Evolutionary conservation across 1,139 yeast genomes (phyloP).

Genomic region (Hansenula anomala): DNA sequence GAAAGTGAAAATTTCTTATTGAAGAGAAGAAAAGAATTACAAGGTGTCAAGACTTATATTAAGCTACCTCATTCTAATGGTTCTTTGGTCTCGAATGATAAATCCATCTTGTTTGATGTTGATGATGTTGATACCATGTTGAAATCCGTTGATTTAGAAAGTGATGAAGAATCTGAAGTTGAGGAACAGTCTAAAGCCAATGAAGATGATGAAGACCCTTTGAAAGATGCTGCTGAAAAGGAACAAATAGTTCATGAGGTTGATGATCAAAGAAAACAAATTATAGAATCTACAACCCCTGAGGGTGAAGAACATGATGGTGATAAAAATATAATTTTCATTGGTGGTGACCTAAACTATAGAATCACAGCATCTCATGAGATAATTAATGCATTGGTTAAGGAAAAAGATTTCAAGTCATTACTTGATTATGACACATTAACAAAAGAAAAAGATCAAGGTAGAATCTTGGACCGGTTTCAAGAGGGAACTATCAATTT

Average conservation of each 20-base stretch:
- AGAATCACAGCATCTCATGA: constrained; percentile 45
- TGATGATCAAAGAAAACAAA: no score
- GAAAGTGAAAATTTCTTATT: constrained; percentile 45
- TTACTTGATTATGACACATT: constrained; percentile 56
- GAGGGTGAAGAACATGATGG: background rate
- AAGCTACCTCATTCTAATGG: constrained; percentile 17
- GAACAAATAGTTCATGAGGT: background rate
- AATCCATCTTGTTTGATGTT: constrained; percentile 17
- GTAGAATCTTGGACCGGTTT: constrained; percentile 56
- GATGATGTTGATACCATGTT: constrained; percentile 14
- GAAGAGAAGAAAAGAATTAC: constrained; percentile 38
- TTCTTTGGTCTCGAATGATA: constrained; percentile 13
- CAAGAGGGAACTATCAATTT: constrained; percentile 61
- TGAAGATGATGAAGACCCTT: background rate
- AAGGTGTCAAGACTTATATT: constrained; percentile 29
- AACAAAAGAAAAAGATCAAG: constrained; percentile 43
- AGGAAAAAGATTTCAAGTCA: constrained; percentile 37
- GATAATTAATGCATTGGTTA: constrained; percentile 36
- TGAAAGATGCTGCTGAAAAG: background rate
- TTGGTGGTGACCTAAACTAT: constrained; percentile 77
- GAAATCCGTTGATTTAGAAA: constrained; percentile 23
- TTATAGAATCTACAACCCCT: no score
- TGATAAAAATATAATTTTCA: constrained; percentile 35
- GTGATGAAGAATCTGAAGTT: constrained; percentile 29
- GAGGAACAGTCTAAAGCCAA: background rate